phyloP scores from a whole-genome alignment of 495 filamentous ascomycete species.

The Aspergillus steynii region DNA sequence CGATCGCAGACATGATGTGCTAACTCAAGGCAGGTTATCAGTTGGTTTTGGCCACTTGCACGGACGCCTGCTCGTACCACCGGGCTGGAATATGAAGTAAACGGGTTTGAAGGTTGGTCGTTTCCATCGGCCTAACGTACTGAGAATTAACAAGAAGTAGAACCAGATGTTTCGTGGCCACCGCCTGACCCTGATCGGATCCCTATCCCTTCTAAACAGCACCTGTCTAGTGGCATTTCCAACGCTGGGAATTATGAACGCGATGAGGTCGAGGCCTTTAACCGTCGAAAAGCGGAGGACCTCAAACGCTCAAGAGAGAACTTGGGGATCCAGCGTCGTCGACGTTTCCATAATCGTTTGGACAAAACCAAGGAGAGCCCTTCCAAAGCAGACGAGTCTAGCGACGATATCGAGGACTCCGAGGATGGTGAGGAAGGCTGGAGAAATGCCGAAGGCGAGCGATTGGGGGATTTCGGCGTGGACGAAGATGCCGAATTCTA shows the following conservation, averaged over 20 bases:
- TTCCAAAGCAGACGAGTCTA: slow-evolving; percentile 16
- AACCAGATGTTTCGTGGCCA: slow-evolving; percentile 68
- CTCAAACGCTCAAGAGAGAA: slow-evolving; percentile 36
- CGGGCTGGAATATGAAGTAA: slow-evolving; percentile 73
- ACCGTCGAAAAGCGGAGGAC: slow-evolving; percentile 57
- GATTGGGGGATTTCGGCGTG: slow-evolving; percentile 85
- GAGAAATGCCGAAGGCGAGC: slow-evolving; percentile 84
- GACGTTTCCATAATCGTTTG: slow-evolving; percentile 52
- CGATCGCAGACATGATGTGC: not conserved
- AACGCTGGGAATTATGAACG: slow-evolving; percentile 36
- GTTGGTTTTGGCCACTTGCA: slow-evolving; percentile 68
- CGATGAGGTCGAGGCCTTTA: slow-evolving; percentile 57
- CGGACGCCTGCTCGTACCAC: slow-evolving; percentile 51
- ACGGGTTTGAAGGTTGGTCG: slow-evolving; percentile 77
- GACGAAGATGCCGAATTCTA: slow-evolving; percentile 80
- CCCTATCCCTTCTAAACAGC: slow-evolving; percentile 42
- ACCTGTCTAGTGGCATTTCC: slow-evolving; percentile 29
- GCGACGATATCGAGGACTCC: slow-evolving; percentile 28
- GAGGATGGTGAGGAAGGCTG: slow-evolving; percentile 64
- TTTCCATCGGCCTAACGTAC: not conserved
- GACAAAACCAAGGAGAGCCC: slow-evolving; percentile 39
- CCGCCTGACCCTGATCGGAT: slow-evolving; percentile 87
- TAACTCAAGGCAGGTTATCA: slow-evolving; percentile 34
- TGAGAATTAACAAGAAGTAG: slow-evolving; percentile 28
- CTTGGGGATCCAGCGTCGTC: slow-evolving; percentile 41